Evolutionary conservation across 2,329 filamentous ascomycete species (phyloP), one percentile per base, ranked within the genome.

Genomic region (Aspergillus hortae): DNA sequence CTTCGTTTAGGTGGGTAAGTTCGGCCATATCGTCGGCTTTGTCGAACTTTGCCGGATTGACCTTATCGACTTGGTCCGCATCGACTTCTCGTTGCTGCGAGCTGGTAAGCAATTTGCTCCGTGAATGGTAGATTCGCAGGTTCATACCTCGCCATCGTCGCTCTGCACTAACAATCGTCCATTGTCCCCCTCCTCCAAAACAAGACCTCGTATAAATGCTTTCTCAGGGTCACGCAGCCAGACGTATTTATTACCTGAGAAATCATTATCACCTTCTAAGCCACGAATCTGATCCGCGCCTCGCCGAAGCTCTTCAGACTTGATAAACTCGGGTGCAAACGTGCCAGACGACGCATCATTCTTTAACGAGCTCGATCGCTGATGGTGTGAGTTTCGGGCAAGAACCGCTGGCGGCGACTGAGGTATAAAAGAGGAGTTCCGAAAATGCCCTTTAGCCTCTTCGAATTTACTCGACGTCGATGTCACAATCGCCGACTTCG

Each of bases 21-120:
- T 99, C 94, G 21, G 95, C 94, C 94, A 99, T 99, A 72, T 99
- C 95, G 75, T 95, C 91, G 58, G 92, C 92, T 74, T 96, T 99
- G 81, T 99, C 94, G 75, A 99, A 99, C 71, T 99, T 99, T 66
- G 92, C 92, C 44, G 94, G 94, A 74, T 99, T 99, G 77, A 99
- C 95, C 74, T 96, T 97, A 79, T 99, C 95, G 61, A 96, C 91
- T 63, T 85, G 88, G 63, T 97, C 92, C 47, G 83, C 76, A 60
- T 92, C 87, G 46, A 94, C 87, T 67, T 95, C 89, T 61, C 90
- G 87, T 84, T 96, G 90, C 85, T 94, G 53, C 35, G 15, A 42
- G 59, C 71, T 35, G 71, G 64, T 48, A 44, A 43, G 21, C 10
- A 14, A 15, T 19, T 23, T n/a, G 21, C 45, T 5, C 5, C 14